Percentiles rank a stretch among this genome's conserved stretches.
These are phyloP conservation scores for Cercophora samala DNA, from an alignment of 495 filamentous ascomycete species.

Conservation along the genomic window DNA sequence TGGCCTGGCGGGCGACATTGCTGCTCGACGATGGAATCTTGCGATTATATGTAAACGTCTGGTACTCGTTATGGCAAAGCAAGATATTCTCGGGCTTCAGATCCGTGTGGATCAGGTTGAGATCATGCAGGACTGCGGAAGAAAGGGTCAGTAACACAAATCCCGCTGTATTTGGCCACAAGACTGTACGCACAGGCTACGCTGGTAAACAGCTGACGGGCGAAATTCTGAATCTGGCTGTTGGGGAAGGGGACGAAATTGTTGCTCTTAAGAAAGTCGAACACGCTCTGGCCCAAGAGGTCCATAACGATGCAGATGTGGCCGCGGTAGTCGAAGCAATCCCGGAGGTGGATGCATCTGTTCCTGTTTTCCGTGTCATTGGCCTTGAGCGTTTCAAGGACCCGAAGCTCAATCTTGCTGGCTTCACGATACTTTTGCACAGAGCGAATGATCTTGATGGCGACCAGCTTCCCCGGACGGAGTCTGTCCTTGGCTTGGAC, in stretches of 20 bases:
- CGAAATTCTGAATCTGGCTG: conserved; percentile 96
- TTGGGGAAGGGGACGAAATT: conserved; percentile 96
- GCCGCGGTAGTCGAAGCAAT: conserved; percentile 96
- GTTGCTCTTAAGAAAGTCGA: conserved; percentile 96
- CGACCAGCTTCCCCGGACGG: conserved; percentile 66
- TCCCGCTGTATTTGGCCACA: neutral
- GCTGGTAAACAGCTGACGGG: conserved; percentile 92
- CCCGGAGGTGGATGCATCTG: conserved; percentile 92
- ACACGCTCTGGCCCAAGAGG: conserved; percentile 91
- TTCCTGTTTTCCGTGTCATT: conserved; percentile 93
- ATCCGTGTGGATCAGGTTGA: conserved; percentile 97
- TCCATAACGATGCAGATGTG: conserved; percentile 99
- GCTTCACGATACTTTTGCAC: conserved; percentile 98
- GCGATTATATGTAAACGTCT: conserved; percentile 95
- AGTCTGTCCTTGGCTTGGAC: conserved; percentile 83
- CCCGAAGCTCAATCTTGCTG: conserved; percentile 90
- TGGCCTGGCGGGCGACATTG: conserved; percentile 69
- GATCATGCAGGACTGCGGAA: conserved; percentile 80
- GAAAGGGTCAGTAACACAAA: conserved; percentile 29
- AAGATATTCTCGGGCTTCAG: conserved; percentile 98
- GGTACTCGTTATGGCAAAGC: conserved; percentile 81
- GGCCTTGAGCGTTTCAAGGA: conserved; percentile 80
- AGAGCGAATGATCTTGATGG: conserved; percentile 96
- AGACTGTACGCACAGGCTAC: conserved; percentile 79
- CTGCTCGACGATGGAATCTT: conserved; percentile 88